Conservation (phyloP, 2,329 filamentous ascomycete species). For the Aureobasidium namibiae region DNA sequence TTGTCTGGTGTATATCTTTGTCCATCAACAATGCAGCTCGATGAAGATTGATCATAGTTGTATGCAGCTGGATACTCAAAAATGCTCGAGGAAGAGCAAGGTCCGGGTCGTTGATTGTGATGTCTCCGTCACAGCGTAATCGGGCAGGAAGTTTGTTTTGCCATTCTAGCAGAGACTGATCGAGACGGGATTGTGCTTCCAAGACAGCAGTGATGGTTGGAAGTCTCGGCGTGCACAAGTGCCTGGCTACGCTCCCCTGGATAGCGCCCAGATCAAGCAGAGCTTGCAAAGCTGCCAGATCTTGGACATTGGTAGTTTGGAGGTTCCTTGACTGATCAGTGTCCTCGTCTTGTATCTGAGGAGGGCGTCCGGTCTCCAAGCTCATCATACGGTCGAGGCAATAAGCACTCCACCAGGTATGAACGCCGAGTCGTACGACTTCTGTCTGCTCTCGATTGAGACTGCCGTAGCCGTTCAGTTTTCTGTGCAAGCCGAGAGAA, state of each 20-base stretch:
- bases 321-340: background rate
- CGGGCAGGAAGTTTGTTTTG: background rate
- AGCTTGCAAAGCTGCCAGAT: background rate
- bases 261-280: background rate
- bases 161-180: background rate
- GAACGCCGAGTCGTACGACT: background rate
- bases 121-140: background rate
- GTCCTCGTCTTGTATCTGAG: background rate
- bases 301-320: background rate
- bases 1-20: background rate
- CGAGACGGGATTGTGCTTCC: background rate
- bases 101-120: slow-evolving; percentile 13
- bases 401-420: background rate
- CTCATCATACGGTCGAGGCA: background rate
- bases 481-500: background rate
- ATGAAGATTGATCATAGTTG: slow-evolving; percentile 7
- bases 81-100: background rate
- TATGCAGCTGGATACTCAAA: background rate
- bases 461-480: background rate
- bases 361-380: background rate
- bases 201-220: background rate
- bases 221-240: background rate
- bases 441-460: background rate
- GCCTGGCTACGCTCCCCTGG: background rate
- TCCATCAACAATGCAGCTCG: slow-evolving; percentile 11